Evolutionary conservation across 192 early-diverging fungal genomes (phyloP), one percentile per base, ranked within the genome.

Genomic region (Coemansia sp.): DNA sequence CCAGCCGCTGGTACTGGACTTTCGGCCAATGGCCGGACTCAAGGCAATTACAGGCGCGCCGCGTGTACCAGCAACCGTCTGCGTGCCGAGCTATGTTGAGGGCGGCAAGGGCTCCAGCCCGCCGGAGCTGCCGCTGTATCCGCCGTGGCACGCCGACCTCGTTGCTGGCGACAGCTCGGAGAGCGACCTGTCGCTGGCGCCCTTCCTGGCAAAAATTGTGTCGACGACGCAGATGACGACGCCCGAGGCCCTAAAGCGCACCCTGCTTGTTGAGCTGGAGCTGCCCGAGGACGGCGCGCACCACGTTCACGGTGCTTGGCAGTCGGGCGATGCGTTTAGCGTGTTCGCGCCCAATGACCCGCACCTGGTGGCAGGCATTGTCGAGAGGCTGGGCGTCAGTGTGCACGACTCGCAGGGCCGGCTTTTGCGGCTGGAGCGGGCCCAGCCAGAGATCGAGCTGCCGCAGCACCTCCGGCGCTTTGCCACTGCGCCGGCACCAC

Each of bases 321-420:
- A 50, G 5, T 64, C 71, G 6, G 71, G 71, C 42, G 91, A 92
- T 60, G 78, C 91, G 4, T 86, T 99, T 73, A 92, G 87, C 31
- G 63, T 96, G n/a, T 51, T 80, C 34, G 90, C 88, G 1, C 90
- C 92, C n/a, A 93, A 94, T 58, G 74, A 85, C 29, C 78, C 85
- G 26, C 51, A 53, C 0, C 52, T 91, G 35, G 91, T 96, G 0
- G 47, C 75, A 0, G 85, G 78, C 1, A 43, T 93, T 2, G 51
- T 92, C 38, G 64, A 50, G 2, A 52, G 78, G 13, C 54, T 96
- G 11, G 75, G 49, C n/a, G 57, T 86, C 12, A 60, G 53, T 7
- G 57, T 70, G 3, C 54, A 53, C 6, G 64, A 58, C 6, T 51
- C 51, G 3, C 51, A 43, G 26, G n/a, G n/a, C n/a, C 49, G 40